These are phyloP conservation scores for Azolla pinnata DNA, from an alignment of 75 land plant species.

Conservation along the genomic window DNA sequence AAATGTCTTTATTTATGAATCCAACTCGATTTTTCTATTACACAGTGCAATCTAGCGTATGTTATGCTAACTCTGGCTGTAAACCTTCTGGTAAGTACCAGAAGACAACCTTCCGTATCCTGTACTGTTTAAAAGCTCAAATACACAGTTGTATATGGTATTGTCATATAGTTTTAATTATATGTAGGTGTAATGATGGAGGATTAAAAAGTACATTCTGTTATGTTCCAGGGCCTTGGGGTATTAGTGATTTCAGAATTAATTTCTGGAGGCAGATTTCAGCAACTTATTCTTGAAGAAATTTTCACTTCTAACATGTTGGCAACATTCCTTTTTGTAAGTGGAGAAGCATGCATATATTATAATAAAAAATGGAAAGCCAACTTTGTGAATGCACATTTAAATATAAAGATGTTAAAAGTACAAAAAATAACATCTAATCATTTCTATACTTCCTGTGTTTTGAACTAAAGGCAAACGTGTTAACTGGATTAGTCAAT, in stretches of 20 bases:
- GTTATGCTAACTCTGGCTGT: slow-evolving; percentile 58
- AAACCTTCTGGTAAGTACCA: slow-evolving; percentile 62
- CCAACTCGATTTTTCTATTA: not conserved
- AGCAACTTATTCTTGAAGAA: slow-evolving; percentile 34
- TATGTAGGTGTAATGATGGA: not conserved
- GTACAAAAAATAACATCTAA: too few species aligned
- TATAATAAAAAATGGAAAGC: too few species aligned
- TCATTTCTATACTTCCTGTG: not conserved
- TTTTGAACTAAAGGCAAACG: slow-evolving; percentile 52
- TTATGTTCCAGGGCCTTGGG: slow-evolving; percentile 42
- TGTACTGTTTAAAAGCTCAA: too few species aligned
- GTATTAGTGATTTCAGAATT: slow-evolving; percentile 46
- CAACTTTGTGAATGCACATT: too few species aligned
- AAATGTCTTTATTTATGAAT: too few species aligned
- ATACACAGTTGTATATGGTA: not conserved
- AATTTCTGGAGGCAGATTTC: slow-evolving; percentile 23
- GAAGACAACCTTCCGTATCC: too few species aligned
- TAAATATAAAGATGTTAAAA: too few species aligned
- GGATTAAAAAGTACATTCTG: not conserved
- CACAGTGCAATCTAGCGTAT: slow-evolving; percentile 94
- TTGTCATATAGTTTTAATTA: not conserved
- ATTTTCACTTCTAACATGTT: slow-evolving; percentile 58
- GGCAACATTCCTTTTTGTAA: slow-evolving; percentile 70
- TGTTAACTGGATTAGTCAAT: slow-evolving; percentile 82
- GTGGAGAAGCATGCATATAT: slow-evolving; percentile 3